A percentile compares a stretch with the other conserved stretches of the same genome.
phyloP scores from a whole-genome alignment of 2,329 filamentous ascomycete species.

The Penicillium sumatraense region DNA sequence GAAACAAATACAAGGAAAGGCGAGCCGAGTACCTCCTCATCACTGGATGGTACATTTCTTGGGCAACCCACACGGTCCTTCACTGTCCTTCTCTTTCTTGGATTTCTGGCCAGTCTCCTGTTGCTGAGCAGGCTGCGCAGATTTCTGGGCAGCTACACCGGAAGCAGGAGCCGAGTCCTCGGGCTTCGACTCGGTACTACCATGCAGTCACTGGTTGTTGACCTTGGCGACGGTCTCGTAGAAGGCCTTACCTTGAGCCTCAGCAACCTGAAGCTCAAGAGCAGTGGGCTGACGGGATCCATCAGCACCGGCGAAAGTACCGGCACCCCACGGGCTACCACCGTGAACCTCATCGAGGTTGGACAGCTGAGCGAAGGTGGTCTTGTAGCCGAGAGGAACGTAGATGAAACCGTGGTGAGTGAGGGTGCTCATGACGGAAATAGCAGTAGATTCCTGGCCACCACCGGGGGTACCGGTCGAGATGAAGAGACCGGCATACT shows the following conservation, averaged over 20 bases:
- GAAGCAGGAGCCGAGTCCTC: slow-evolving; percentile 33
- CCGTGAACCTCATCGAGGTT: slow-evolving; percentile 82
- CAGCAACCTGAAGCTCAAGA: slow-evolving; percentile 79
- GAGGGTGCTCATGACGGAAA: slow-evolving; percentile 82
- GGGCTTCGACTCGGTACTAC: slow-evolving; percentile 44
- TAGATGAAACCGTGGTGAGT: slow-evolving; percentile 94
- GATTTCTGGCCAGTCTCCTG: slow-evolving; percentile 37
- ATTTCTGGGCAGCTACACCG: slow-evolving; percentile 30
- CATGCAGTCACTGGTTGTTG: slow-evolving; percentile 79
- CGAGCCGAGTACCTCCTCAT: slow-evolving; percentile 20
- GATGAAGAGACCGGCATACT: slow-evolving; percentile 90
- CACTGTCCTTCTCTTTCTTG: slow-evolving; percentile 51
- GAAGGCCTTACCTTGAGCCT: slow-evolving; percentile 82
- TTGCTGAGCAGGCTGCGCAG: slow-evolving; percentile 29
- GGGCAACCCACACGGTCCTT: slow-evolving; percentile 76
- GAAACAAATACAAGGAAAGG: slow-evolving; percentile 11
- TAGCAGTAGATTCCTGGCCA: slow-evolving; percentile 87
- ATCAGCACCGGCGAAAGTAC: slow-evolving; percentile 78
- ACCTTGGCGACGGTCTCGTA: slow-evolving; percentile 76
- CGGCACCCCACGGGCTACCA: slow-evolving; percentile 89
- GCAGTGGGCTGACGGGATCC: slow-evolving; percentile 80
- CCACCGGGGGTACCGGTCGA: slow-evolving; percentile 83
- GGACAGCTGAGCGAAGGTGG: slow-evolving; percentile 70
- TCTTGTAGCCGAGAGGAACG: slow-evolving; percentile 93
- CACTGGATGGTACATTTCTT: slow-evolving; percentile 73